A percentile compares a stretch with the other conserved stretches of the same genome.
Conservation (phyloP, 495 filamentous ascomycete genomes). For the Aspergillus affinis region DNA sequence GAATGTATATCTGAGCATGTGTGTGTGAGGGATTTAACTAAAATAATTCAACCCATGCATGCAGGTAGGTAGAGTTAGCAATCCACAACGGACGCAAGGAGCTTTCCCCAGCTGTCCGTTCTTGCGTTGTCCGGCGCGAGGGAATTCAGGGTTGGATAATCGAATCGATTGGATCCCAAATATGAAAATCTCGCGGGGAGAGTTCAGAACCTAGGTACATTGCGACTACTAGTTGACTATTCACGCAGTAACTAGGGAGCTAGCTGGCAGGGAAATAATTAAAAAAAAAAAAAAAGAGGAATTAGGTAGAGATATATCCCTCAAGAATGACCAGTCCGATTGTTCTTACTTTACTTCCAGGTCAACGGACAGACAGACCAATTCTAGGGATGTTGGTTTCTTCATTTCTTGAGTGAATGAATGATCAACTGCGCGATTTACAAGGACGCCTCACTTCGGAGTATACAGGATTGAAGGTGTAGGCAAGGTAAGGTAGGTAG, state of each 20-base stretch:
- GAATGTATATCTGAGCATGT: no score
- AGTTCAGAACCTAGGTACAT: no score
- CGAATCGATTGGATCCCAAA: background rate
- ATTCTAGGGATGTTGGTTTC: background rate
- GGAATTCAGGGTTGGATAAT: no score
- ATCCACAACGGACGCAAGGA: background rate
- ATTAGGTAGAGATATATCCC: background rate
- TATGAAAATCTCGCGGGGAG: background rate
- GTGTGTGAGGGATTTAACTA: no score
- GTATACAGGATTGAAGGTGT: background rate
- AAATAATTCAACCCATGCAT: background rate
- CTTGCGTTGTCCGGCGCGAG: background rate
- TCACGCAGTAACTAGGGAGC: no score
- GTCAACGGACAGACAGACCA: no score
- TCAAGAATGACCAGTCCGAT: background rate
- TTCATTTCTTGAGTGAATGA: background rate
- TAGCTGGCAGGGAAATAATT: no score
- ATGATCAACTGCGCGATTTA: constrained; percentile 29
- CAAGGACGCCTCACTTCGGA: constrained; percentile 3
- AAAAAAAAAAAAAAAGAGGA: no score
- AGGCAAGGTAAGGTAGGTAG: no score
- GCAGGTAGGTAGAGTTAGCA: background rate
- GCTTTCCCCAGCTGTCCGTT: background rate
- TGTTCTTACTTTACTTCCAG: background rate
- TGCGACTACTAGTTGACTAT: no score